These are phyloP conservation scores for Lodderomyces orthopsilosis DNA, from an alignment of 1,139 yeast species.

Conservation along the genomic window DNA sequence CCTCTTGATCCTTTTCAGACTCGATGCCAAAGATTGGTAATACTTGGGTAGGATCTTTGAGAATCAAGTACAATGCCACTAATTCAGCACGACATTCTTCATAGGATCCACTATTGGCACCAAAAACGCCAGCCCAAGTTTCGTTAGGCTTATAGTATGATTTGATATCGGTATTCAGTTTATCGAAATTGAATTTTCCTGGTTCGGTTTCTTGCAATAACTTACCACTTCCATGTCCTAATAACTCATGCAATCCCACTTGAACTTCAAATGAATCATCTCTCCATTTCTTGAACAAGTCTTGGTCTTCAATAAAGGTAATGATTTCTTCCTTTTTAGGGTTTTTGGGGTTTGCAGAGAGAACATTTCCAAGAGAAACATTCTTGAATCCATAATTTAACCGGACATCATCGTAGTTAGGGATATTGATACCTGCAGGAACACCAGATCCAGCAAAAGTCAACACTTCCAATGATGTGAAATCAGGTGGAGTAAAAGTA, in stretches of 20 bases:
- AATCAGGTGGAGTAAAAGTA: conserved; percentile 86
- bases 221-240: conserved; percentile 93
- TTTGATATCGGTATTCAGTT: conserved; percentile 59
- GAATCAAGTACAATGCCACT: conserved; percentile 77
- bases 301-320: conserved; percentile 61
- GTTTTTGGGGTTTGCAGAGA: conserved; percentile 63
- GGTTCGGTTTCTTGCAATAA: conserved; percentile 62
- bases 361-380: conserved; percentile 81
- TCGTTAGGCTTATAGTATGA: conserved; percentile 77
- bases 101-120: conserved; percentile 77
- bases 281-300: conserved; percentile 64
- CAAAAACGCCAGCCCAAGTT: conserved; percentile 88
- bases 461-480: conserved; percentile 83
- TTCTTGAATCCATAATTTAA: conserved; percentile 82
- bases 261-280: conserved; percentile 87
- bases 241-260: conserved; percentile 86
- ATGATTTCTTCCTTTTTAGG: conserved; percentile 66
- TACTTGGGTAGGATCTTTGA: conserved; percentile 56
- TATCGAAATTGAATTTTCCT: conserved; percentile 71
- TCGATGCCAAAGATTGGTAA: conserved; percentile 71
- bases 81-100: conserved; percentile 93
- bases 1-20: conserved; percentile 55
- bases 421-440: conserved; percentile 91
- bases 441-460: conserved; percentile 88
- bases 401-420: conserved; percentile 87